phyloP scores from a whole-genome alignment of 2,329 filamentous ascomycete genomes.

The Chaetomium olivaceum region DNA sequence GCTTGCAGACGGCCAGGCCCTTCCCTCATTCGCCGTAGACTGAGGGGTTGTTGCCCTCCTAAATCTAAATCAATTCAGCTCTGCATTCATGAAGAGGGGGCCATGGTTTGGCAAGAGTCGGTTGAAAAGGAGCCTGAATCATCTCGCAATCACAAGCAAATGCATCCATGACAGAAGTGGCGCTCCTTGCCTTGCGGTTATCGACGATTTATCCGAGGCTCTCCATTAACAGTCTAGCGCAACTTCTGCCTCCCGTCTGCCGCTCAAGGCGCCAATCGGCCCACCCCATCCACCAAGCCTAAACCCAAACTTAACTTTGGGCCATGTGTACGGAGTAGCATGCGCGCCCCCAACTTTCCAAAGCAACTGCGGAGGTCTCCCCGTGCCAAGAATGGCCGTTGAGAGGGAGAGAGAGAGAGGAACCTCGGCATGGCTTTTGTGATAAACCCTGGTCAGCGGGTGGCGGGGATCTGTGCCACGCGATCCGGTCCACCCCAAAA shows the following conservation, averaged over 20 bases:
- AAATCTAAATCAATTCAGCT: not conserved
- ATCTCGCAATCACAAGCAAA: not conserved
- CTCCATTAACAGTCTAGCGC: not conserved
- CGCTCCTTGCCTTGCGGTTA: not conserved
- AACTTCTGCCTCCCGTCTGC: not conserved
- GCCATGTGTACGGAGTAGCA: not conserved
- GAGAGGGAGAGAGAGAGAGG: too few species aligned
- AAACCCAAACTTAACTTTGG: not conserved
- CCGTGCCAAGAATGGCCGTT: slow-evolving; percentile 3
- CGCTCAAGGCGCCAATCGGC: not conserved
- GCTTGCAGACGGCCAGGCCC: not conserved
- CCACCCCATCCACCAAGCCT: not conserved
- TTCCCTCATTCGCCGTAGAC: not conserved
- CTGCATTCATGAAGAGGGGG: not conserved
- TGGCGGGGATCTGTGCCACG: not conserved
- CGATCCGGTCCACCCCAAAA: not conserved
- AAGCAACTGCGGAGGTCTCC: not conserved
- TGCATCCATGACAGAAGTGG: too few species aligned
- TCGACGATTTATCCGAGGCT: not conserved
- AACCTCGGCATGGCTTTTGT: slow-evolving; percentile 3
- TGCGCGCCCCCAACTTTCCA: not conserved
- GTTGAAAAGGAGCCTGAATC: too few species aligned
- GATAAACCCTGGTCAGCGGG: not conserved
- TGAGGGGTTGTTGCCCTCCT: not conserved
- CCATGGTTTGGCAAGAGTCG: not conserved